phyloP scores from a whole-genome alignment of 208 protist genomes.

The Trypanosoma brucei region DNA sequence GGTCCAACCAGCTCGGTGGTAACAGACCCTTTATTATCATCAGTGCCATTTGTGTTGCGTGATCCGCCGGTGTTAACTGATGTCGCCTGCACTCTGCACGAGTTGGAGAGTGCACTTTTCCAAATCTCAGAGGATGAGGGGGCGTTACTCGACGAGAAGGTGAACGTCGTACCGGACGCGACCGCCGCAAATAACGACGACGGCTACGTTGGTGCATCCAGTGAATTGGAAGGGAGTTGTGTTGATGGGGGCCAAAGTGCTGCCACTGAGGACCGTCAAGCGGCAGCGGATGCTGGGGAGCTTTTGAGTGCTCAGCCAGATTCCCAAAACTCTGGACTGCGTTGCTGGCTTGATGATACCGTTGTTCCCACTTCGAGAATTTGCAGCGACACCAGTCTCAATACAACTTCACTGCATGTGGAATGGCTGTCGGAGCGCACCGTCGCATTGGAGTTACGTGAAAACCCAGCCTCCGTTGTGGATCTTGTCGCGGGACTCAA shows the following conservation, averaged over 20 bases:
- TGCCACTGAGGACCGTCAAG: background rate
- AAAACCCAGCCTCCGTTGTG: slow-evolving; percentile 4
- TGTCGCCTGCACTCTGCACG: slow-evolving; percentile 73
- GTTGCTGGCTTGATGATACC: slow-evolving; percentile 2
- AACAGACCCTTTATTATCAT: background rate
- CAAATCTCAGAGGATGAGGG: slow-evolving; percentile 8
- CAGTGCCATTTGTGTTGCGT: background rate
- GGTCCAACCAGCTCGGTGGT: background rate
- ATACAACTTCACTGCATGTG: background rate
- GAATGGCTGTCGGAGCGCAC: background rate
- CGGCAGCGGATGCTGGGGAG: background rate
- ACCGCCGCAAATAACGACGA: too few relatives aligned
- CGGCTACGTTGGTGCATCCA: too few relatives aligned
- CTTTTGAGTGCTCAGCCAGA: background rate
- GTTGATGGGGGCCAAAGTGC: background rate
- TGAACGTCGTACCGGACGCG: too few relatives aligned
- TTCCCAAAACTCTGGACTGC: background rate
- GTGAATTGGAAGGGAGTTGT: too few relatives aligned
- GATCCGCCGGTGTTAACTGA: slow-evolving; percentile 20
- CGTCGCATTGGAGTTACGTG: slow-evolving; percentile 13
- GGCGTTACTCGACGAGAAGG: background rate
- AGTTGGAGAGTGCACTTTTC: slow-evolving; percentile 72
- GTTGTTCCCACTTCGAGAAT: background rate
- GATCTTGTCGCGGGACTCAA: background rate
- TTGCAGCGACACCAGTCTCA: background rate